Evolutionary conservation across 495 filamentous ascomycete genomes (phyloP).

Genomic region (Paragyromitra xinjiangensis): DNA sequence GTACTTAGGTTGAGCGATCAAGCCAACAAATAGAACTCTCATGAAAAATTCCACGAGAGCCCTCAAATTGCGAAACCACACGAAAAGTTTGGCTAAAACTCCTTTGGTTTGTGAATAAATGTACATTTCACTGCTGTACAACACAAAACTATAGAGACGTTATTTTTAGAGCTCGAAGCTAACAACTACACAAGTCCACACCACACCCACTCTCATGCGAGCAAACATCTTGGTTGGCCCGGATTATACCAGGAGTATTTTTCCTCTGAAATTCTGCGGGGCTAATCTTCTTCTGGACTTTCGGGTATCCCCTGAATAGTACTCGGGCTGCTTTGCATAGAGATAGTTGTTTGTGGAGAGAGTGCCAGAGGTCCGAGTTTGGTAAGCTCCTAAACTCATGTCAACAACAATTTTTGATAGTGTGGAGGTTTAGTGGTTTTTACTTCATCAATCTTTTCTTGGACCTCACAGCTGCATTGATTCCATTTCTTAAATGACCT

Average conservation of each 20-base stretch:
- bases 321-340: neutral
- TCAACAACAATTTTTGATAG: neutral
- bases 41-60: too few species aligned
- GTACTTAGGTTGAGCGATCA: too few species aligned
- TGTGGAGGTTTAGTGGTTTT: neutral
- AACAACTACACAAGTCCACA: neutral
- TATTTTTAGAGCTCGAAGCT: neutral
- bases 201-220: neutral
- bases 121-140: too few species aligned
- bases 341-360: neutral
- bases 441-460: slow-evolving; percentile 22
- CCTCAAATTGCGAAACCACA: too few species aligned
- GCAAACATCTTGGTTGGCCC: neutral
- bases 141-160: too few species aligned
- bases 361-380: slow-evolving; percentile 11
- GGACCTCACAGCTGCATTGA: slow-evolving; percentile 19
- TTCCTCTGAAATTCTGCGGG: neutral
- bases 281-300: neutral
- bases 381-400: neutral
- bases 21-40: too few species aligned
- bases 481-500: slow-evolving; percentile 15
- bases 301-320: neutral
- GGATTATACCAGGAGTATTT: neutral
- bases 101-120: neutral
- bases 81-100: neutral